phyloP scores from a whole-genome alignment of 768 basidiomycete species.

The Leucocoprinus leucothites region DNA sequence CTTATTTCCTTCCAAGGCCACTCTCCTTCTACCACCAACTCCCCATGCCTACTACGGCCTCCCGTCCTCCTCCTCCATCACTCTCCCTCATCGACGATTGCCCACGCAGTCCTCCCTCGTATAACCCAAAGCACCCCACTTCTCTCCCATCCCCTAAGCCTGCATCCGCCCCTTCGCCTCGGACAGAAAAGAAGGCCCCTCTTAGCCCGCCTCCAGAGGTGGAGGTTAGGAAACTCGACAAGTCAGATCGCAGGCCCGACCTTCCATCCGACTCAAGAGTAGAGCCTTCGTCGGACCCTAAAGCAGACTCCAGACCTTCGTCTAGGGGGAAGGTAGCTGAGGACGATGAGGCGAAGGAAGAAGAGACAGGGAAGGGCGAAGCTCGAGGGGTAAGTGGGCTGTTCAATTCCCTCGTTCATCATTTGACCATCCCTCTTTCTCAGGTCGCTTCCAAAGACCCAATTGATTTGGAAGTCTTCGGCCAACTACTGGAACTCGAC shows the following conservation, averaged over 20 bases:
- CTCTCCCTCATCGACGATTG: slow-evolving; percentile 17
- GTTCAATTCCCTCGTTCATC: not conserved
- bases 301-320: not conserved
- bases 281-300: not conserved
- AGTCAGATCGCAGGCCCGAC: not conserved
- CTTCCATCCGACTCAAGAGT: not conserved
- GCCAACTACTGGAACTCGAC: slow-evolving; percentile 89
- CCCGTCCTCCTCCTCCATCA: slow-evolving; percentile 16
- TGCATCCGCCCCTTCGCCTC: not conserved
- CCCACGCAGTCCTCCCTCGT: slow-evolving; percentile 13
- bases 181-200: no score
- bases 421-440: slow-evolving; percentile 12
- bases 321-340: no score
- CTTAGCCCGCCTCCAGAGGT: no score
- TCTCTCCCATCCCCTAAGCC: no score
- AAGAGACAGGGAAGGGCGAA: not conserved
- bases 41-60: slow-evolving; percentile 19
- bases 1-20: slow-evolving; percentile 8
- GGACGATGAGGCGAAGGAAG: no score
- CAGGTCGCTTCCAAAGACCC: slow-evolving; percentile 22
- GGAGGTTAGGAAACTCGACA: slow-evolving; percentile 8
- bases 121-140: slow-evolving; percentile 2
- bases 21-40: slow-evolving; percentile 6
- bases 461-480: slow-evolving; percentile 79
- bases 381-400: slow-evolving; percentile 5